phyloP scores from a whole-genome alignment of 352 stramenopile genomes.

The Phytophthora sp. region DNA sequence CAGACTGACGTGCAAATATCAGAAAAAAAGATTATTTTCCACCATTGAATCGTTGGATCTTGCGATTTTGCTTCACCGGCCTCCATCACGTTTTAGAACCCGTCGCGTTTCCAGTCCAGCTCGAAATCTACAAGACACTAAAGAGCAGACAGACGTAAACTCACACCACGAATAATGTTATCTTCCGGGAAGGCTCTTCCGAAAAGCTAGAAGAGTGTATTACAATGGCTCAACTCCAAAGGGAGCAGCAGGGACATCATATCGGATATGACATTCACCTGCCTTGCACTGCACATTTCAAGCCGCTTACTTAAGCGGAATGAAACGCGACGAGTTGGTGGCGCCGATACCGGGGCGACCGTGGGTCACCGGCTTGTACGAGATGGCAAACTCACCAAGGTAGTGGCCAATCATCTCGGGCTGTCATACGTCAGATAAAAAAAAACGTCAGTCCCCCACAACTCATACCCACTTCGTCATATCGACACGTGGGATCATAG shows the following conservation, averaged over 20 bases:
- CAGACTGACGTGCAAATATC: constrained; percentile 92
- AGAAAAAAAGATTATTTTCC: constrained; percentile 60
- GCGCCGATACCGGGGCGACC: constrained; percentile 98
- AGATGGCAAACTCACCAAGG: constrained; percentile 99
- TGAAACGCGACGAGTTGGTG: constrained; percentile 98
- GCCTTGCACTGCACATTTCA: constrained; percentile 25
- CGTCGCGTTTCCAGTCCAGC: constrained; percentile 19
- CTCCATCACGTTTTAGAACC: constrained; percentile 19
- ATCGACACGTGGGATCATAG: not conserved
- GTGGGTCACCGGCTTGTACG: constrained; percentile 98
- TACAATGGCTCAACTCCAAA: constrained; percentile 82
- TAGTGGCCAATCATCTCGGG: constrained; percentile 99
- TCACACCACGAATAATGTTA: constrained; percentile 16
- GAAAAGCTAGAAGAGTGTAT: constrained; percentile 76
- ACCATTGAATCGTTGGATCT: constrained; percentile 62
- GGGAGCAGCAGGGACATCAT: constrained; percentile 38
- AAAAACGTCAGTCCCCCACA: constrained; percentile 33
- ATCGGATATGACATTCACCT: constrained; percentile 27
- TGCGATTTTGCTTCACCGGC: constrained; percentile 67
- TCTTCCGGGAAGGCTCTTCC: constrained; percentile 23
- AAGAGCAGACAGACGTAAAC: constrained; percentile 26
- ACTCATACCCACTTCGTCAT: not conserved
- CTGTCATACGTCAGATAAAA: constrained; percentile 38
- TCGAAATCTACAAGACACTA: constrained; percentile 18
- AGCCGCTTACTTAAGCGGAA: constrained; percentile 97